Percentiles rank a stretch among this genome's conserved stretches.
These are phyloP conservation scores for Talaromyces liani DNA, from an alignment of 495 filamentous ascomycete species.

Conservation along the genomic window DNA sequence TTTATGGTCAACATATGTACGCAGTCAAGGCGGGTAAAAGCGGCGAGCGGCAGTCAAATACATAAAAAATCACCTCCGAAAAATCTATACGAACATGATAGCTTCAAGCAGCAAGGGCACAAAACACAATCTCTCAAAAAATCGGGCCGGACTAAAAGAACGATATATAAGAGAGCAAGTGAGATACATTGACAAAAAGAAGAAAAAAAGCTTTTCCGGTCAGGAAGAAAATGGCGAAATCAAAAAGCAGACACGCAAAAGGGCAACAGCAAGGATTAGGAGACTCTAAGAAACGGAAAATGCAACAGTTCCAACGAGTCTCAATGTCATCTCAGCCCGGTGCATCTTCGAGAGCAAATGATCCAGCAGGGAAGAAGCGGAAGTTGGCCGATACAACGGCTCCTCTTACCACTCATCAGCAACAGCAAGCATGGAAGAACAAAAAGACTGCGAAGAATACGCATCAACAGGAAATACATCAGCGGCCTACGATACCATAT, in stretches of 20 bases:
- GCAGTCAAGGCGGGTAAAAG: background rate
- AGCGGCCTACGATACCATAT: conserved; percentile 67
- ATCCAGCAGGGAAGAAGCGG: background rate
- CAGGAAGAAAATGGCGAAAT: conserved; percentile 2
- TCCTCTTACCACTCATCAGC: background rate
- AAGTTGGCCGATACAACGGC: background rate
- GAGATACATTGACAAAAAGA: background rate
- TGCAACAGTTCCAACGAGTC: conserved; percentile 6
- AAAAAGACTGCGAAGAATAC: background rate
- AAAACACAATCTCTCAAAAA: no score
- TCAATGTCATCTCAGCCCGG: conserved; percentile 3
- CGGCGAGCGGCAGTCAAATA: background rate
- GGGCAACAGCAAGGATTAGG: background rate
- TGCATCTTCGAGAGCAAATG: background rate
- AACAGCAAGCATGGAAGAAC: background rate
- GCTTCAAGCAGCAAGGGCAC: background rate
- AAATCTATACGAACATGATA: background rate
- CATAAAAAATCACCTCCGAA: background rate
- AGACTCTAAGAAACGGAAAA: conserved; percentile 7
- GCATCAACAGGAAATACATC: conserved; percentile 18
- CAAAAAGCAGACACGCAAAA: background rate
- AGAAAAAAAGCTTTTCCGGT: background rate
- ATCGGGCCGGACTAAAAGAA: background rate
- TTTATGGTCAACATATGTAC: background rate
- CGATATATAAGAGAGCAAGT: background rate